A percentile compares a stretch with the other conserved stretches of the same genome.
These are phyloP conservation scores for Juncus inflexus DNA, from an alignment of 176 grass and related monocot genomes.

Conservation along the genomic window DNA sequence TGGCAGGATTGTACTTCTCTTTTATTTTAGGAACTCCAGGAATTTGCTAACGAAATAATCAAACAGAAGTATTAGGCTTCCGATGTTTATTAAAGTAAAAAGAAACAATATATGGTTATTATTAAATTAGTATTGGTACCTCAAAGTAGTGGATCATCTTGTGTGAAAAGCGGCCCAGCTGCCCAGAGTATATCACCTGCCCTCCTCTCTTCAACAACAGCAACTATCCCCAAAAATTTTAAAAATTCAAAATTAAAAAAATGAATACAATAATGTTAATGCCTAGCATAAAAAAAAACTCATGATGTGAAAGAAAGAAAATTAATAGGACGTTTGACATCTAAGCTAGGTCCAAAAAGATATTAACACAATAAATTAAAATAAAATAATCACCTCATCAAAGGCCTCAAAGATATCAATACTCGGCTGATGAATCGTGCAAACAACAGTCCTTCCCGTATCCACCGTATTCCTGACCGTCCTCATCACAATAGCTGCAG, in stretches of 20 bases:
- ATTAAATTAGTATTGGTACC: conserved; percentile 38
- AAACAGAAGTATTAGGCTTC: not conserved
- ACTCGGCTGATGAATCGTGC: conserved; percentile 97
- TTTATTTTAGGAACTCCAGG: conserved; percentile 91
- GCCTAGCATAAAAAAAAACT: conserved; percentile 5
- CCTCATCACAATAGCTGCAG: conserved; percentile 98
- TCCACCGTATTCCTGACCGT: conserved; percentile 98
- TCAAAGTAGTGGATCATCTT: conserved; percentile 92
- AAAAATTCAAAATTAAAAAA: not conserved
- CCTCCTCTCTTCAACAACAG: conserved; percentile 94
- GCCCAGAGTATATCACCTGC: conserved; percentile 90
- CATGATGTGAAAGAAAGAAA: not conserved
- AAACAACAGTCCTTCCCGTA: conserved; percentile 93
- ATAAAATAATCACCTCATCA: conserved; percentile 56
- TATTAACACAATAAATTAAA: not conserved
- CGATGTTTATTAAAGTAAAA: conserved; percentile 3
- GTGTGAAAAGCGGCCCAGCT: conserved; percentile 71
- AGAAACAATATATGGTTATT: not conserved
- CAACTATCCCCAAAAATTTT: conserved; percentile 38
- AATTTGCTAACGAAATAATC: conserved; percentile 52
- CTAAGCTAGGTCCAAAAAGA: not conserved
- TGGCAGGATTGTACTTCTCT: conserved; percentile 93
- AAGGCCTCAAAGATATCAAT: conserved; percentile 99
- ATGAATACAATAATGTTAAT: not conserved
- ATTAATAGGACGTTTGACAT: no score